These are phyloP conservation scores for Globisporangium polare DNA, from an alignment of 352 stramenopile species.

Conservation along the genomic window DNA sequence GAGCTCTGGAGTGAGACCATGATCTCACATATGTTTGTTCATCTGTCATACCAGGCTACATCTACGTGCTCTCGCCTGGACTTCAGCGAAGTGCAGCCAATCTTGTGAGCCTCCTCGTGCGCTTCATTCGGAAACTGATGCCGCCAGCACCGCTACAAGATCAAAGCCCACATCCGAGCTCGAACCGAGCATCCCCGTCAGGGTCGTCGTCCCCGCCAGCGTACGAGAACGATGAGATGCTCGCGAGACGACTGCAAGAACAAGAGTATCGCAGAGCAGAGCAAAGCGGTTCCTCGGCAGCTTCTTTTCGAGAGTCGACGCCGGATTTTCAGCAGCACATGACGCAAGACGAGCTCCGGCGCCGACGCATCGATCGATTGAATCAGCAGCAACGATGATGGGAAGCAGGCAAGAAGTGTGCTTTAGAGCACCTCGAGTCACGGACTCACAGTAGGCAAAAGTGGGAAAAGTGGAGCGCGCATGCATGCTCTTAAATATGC, in stretches of 20 bases:
- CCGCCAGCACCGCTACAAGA: neutral
- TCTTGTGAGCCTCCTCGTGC: neutral
- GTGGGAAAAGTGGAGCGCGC: too few relatives aligned
- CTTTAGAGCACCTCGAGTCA: neutral
- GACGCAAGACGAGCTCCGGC: conserved; percentile 25
- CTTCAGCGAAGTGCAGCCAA: neutral
- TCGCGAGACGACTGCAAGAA: conserved; percentile 25
- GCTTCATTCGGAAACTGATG: conserved; percentile 1
- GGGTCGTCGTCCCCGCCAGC: neutral
- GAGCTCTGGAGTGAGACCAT: too few relatives aligned
- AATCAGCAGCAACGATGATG: neutral
- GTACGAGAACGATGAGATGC: conserved; percentile 15
- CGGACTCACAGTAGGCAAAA: too few relatives aligned
- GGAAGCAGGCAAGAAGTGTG: neutral
- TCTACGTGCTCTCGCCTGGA: conserved; percentile 14
- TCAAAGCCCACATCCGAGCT: neutral
- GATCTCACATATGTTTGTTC: too few relatives aligned
- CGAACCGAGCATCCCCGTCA: neutral
- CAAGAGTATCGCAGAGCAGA: conserved; percentile 18
- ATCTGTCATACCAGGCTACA: conserved; percentile 9
- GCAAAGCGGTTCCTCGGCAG: neutral
- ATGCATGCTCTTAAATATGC: too few relatives aligned
- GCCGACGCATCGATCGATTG: conserved; percentile 25
- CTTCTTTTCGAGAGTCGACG: neutral
- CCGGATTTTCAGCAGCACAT: conserved; percentile 6